Conservation (phyloP, 768 basidiomycete species). For the Termitomyces bulborhizus region DNA sequence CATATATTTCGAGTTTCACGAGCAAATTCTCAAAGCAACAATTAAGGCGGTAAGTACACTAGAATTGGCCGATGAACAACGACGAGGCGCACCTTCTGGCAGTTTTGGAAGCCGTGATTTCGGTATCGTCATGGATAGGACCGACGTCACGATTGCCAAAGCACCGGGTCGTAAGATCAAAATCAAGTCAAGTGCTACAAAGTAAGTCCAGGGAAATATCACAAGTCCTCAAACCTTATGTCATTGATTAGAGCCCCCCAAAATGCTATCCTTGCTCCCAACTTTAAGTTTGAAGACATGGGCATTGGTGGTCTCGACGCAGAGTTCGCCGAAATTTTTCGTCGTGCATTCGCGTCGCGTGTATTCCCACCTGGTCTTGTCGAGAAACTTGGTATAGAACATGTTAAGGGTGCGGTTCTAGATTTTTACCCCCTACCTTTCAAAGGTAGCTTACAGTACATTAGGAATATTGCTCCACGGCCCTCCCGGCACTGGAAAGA, state of each 20-base stretch:
- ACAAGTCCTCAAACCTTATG: background rate
- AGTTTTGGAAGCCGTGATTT: conserved; percentile 29
- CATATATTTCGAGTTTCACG: conserved; percentile 84
- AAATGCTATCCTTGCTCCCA: conserved; percentile 93
- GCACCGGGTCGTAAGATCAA: conserved; percentile 77
- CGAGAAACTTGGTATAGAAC: conserved; percentile 96
- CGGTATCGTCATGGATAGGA: conserved; percentile 85
- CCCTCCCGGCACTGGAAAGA: conserved; percentile 98
- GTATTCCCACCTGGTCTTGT: conserved; percentile 98
- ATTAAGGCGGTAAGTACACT: conserved; percentile 56
- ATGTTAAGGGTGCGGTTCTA: conserved; percentile 77
- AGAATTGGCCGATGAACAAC: conserved; percentile 60
- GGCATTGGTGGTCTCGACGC: conserved; percentile 96
- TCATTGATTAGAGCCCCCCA: conserved; percentile 59
- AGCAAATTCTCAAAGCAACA: conserved; percentile 69
- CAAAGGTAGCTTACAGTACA: background rate
- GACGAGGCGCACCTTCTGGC: conserved; percentile 27
- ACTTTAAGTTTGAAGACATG: conserved; percentile 99
- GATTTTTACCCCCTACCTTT: background rate
- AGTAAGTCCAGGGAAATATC: conserved; percentile 39
- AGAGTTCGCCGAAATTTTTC: conserved; percentile 95
- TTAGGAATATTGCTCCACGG: conserved; percentile 90
- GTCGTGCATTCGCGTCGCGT: conserved; percentile 95
- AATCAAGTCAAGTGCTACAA: conserved; percentile 87
- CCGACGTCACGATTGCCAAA: conserved; percentile 88